Evolutionary conservation across 2,329 filamentous ascomycete genomes (phyloP).

Genomic region (Stagonosporopsis vannaccii): DNA sequence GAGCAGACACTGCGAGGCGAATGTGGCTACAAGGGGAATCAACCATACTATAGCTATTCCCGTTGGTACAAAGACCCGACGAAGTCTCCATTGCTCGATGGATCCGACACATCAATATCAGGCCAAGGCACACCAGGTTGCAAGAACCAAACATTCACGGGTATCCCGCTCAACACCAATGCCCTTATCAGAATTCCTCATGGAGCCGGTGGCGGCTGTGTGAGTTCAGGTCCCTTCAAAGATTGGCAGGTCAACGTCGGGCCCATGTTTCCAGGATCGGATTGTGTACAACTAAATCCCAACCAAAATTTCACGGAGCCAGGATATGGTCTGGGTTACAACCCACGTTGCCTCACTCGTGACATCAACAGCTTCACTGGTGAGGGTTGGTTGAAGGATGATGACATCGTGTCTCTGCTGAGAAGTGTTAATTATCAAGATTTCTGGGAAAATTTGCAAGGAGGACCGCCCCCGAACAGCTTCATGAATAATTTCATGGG

Average conservation of each 20-base stretch:
- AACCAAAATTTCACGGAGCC: slow-evolving; percentile 2
- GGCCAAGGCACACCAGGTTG: slow-evolving; percentile 55
- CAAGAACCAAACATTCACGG: slow-evolving; percentile 20
- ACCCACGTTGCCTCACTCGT: slow-evolving; percentile 52
- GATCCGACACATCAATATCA: slow-evolving; percentile 58
- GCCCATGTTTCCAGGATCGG: slow-evolving; percentile 17
- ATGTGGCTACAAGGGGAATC: slow-evolving; percentile 54
- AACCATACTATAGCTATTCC: slow-evolving; percentile 63
- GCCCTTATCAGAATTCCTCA: slow-evolving; percentile 48
- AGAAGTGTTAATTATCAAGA: slow-evolving; percentile 16
- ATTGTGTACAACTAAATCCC: slow-evolving; percentile 1
- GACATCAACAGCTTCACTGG: slow-evolving; percentile 42
- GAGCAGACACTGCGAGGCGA: slow-evolving; percentile 53
- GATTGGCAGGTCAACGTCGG: slow-evolving; percentile 44
- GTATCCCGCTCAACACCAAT: slow-evolving; percentile 34
- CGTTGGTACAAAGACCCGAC: slow-evolving; percentile 55
- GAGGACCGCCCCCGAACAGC: slow-evolving; percentile 32
- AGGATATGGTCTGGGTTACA: slow-evolving; percentile 40
- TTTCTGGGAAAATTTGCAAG: slow-evolving; percentile 52
- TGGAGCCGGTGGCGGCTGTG: slow-evolving; percentile 64
- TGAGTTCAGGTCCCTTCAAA: slow-evolving; percentile 60
- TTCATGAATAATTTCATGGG: slow-evolving; percentile 48
- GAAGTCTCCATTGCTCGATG: slow-evolving; percentile 64
- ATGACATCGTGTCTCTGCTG: slow-evolving; percentile 24
- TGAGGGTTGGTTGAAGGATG: slow-evolving; percentile 18